A percentile compares a stretch with the other conserved stretches of the same genome.
These are phyloP conservation scores for Lactarius hengduanensis DNA, from an alignment of 768 basidiomycete species.

Conservation along the genomic window DNA sequence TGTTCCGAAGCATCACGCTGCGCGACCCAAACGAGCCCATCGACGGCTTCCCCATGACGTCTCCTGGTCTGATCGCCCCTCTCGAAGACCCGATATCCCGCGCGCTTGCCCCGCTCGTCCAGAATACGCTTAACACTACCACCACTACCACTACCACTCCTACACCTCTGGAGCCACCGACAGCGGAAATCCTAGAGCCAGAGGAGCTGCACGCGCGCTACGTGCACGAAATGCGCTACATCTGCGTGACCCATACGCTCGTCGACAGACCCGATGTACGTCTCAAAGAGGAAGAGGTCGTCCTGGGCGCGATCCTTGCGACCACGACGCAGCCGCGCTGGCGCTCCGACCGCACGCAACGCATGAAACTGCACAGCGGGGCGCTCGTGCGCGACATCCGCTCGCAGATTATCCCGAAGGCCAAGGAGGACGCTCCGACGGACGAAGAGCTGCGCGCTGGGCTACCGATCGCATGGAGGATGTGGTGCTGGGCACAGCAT, in stretches of 20 bases:
- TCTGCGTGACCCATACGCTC: conserved; percentile 65
- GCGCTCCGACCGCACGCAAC: conserved; percentile 55
- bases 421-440: neutral
- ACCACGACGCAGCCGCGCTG: conserved; percentile 63
- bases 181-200: neutral
- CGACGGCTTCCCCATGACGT: neutral
- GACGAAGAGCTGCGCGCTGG: conserved; percentile 34
- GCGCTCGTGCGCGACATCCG: conserved; percentile 54
- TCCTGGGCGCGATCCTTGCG: conserved; percentile 72
- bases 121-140: neutral
- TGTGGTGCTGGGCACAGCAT: conserved; percentile 57
- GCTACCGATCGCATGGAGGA: conserved; percentile 58
- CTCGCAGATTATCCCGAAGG: conserved; percentile 33
- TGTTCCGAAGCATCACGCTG: conserved; percentile 63
- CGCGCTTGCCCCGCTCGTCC: conserved; percentile 12
- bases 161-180: too few species aligned
- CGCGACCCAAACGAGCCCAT: conserved; percentile 38
- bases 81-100: conserved; percentile 17
- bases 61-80: neutral
- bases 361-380: conserved; percentile 59
- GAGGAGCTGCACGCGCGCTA: conserved; percentile 49
- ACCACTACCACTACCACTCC: too few species aligned
- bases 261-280: conserved; percentile 53
- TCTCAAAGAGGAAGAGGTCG: conserved; percentile 71
- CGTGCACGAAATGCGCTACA: conserved; percentile 66